phyloP scores from a whole-genome alignment of 169 alveolate species.

The Plasmodium inui region DNA sequence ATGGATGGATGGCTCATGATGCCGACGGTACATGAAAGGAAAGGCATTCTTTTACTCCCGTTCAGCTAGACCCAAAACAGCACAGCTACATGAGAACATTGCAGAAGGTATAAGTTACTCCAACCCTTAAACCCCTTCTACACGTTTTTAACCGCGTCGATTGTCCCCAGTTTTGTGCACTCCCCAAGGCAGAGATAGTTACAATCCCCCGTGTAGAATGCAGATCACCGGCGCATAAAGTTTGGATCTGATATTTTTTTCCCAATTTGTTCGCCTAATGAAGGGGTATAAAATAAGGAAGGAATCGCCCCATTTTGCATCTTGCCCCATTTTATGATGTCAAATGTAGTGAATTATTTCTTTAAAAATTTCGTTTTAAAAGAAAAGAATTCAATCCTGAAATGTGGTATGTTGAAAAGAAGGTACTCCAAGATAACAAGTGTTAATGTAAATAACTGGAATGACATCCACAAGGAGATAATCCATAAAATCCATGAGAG shows the following conservation, averaged over 20 bases:
- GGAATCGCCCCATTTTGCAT: not conserved
- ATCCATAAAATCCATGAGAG: slow-evolving; percentile 74
- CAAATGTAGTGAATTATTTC: slow-evolving; percentile 32
- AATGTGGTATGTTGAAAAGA: slow-evolving; percentile 25
- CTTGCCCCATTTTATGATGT: slow-evolving; percentile 20
- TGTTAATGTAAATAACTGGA: slow-evolving; percentile 74
- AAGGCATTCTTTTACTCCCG: not conserved
- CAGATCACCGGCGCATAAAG: not conserved
- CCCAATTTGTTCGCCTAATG: not conserved
- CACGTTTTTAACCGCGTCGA: not conserved
- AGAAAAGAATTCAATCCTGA: slow-evolving; percentile 34
- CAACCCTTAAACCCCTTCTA: not conserved
- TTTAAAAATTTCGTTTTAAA: slow-evolving; percentile 67
- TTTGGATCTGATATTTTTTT: not conserved
- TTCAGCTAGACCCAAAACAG: not conserved
- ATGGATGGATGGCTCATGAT: not conserved
- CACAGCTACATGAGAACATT: not conserved
- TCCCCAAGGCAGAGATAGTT: not conserved
- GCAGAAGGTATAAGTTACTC: not conserved
- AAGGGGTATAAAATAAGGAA: not conserved
- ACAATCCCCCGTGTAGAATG: not conserved
- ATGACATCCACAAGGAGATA: slow-evolving; percentile 66
- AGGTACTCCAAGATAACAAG: slow-evolving; percentile 65
- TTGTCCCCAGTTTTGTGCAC: not conserved
- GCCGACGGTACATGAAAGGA: not conserved